Percentiles rank a stretch among this genome's conserved stretches.
phyloP scores from a whole-genome alignment of 2,329 filamentous ascomycete species.

The Pyrenochaeta sp. region DNA sequence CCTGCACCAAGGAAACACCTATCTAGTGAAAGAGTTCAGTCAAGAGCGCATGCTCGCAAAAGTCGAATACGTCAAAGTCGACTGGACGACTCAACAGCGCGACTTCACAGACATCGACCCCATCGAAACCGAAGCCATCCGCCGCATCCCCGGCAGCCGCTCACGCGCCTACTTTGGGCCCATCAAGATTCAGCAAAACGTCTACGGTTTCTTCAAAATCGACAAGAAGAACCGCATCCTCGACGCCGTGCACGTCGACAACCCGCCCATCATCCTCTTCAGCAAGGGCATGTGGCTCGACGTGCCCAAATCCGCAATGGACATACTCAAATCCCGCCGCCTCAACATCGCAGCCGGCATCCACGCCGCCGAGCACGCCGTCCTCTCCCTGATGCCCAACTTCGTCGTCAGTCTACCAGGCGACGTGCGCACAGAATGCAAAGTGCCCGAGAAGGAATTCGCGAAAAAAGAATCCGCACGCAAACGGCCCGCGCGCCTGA shows the following conservation, averaged over 20 bases:
- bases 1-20: slow-evolving; percentile 92
- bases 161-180: slow-evolving; percentile 83
- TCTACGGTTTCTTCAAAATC: slow-evolving; percentile 98
- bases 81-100: slow-evolving; percentile 93
- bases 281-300: slow-evolving; percentile 97
- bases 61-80: slow-evolving; percentile 87
- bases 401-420: slow-evolving; percentile 90
- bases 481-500: slow-evolving; percentile 86
- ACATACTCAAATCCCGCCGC: slow-evolving; percentile 74
- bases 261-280: slow-evolving; percentile 84
- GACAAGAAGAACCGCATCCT: slow-evolving; percentile 84
- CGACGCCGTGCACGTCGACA: slow-evolving; percentile 91
- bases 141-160: slow-evolving; percentile 68
- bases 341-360: slow-evolving; percentile 89
- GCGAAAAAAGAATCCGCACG: slow-evolving; percentile 71
- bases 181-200: slow-evolving; percentile 84
- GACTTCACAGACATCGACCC: slow-evolving; percentile 96
- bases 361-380: slow-evolving; percentile 91
- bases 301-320: slow-evolving; percentile 78
- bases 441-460: slow-evolving; percentile 87
- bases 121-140: slow-evolving; percentile 87
- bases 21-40: slow-evolving; percentile 87
- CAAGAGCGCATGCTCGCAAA: slow-evolving; percentile 82
- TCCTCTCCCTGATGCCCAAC: slow-evolving; percentile 85
- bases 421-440: slow-evolving; percentile 94